These are phyloP conservation scores for Balamuthia mandrillaris DNA, from an alignment of 208 protist species.

Conservation along the genomic window DNA sequence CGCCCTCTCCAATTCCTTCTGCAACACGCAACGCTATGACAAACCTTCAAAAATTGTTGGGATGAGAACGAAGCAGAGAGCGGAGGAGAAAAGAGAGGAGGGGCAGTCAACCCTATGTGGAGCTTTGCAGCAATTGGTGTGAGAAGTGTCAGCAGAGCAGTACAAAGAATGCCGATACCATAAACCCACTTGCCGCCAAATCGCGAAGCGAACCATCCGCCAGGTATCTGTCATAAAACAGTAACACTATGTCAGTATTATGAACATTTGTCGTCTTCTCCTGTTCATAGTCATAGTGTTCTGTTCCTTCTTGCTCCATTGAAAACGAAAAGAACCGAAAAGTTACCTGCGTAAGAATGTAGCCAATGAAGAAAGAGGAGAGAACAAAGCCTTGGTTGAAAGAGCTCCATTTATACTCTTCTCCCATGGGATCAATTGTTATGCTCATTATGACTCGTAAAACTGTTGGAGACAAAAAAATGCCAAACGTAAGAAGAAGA, in stretches of 20 bases:
- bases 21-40: not conserved
- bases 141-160: not conserved
- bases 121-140: slow-evolving; percentile 9
- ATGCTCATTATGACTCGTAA: slow-evolving; percentile 26
- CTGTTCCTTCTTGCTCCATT: not conserved
- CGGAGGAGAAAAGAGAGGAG: not conserved
- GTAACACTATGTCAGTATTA: not conserved
- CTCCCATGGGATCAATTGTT: slow-evolving; percentile 14
- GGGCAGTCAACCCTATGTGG: not conserved
- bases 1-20: not conserved
- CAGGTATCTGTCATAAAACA: not conserved
- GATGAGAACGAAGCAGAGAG: not conserved
- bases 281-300: not conserved
- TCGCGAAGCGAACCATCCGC: slow-evolving; percentile 6
- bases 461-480: not conserved
- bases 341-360: not conserved
- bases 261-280: not conserved
- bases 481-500: not conserved
- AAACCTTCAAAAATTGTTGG: not conserved
- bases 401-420: slow-evolving; percentile 3
- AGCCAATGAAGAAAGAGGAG: slow-evolving; percentile 24
- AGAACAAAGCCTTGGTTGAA: slow-evolving; percentile 2
- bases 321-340: not conserved
- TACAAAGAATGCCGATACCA: not conserved
- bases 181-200: slow-evolving; percentile 24